Evolutionary conservation across 768 basidiomycete genomes (phyloP).

Genomic region (Tubosaeta sp.): DNA sequence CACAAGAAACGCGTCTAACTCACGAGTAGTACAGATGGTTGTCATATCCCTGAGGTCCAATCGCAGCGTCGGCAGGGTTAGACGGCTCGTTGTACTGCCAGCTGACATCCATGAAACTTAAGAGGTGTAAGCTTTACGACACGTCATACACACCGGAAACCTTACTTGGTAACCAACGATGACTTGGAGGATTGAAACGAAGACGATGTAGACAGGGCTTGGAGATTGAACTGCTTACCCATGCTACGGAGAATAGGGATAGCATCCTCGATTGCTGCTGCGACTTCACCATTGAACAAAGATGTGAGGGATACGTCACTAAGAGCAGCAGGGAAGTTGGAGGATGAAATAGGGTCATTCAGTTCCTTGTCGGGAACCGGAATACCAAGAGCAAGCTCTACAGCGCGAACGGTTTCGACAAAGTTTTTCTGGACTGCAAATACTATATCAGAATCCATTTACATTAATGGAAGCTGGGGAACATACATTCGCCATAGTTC

Average conservation of each 20-base stretch:
- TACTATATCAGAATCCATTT: constrained; percentile 13
- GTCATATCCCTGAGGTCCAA: constrained; percentile 72
- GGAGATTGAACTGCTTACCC: constrained; percentile 17
- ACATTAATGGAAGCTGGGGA: not conserved
- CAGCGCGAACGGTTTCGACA: constrained; percentile 60
- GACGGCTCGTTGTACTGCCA: constrained; percentile 71
- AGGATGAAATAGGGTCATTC: constrained; percentile 16
- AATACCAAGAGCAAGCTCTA: constrained; percentile 61
- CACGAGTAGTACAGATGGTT: constrained; percentile 77
- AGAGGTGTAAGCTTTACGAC: constrained; percentile 2
- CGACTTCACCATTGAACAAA: constrained; percentile 29
- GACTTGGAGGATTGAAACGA: constrained; percentile 12
- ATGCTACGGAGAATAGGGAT: constrained; percentile 35
- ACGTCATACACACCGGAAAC: not conserved
- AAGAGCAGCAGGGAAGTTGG: constrained; percentile 37
- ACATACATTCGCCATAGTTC: constrained; percentile 63
- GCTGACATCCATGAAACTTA: constrained; percentile 75
- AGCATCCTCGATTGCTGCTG: constrained; percentile 31
- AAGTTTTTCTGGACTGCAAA: constrained; percentile 65
- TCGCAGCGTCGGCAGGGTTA: constrained; percentile 64
- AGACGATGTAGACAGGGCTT: constrained; percentile 19
- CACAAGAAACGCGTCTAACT: constrained; percentile 19
- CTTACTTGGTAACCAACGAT: constrained; percentile 22
- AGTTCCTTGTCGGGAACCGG: constrained; percentile 20
- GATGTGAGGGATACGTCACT: constrained; percentile 10